Evolutionary conservation across 208 protist genomes (phyloP), one percentile per base, ranked within the genome.

Genomic region (Strigomonas culicis): DNA sequence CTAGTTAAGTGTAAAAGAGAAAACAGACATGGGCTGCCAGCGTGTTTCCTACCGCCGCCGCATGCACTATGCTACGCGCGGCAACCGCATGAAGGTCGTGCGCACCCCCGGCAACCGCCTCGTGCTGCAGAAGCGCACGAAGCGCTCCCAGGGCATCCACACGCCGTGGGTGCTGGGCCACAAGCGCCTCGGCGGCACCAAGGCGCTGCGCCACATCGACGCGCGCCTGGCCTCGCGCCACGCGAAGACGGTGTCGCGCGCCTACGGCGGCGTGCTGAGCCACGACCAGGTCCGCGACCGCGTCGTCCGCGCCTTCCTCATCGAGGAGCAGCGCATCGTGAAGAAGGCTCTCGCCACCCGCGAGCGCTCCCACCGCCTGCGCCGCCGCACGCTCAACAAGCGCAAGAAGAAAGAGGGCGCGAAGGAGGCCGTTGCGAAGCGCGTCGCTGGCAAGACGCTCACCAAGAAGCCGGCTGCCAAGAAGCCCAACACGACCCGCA

Each of bases 311-410:
- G 97, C 98, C 58, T 99, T 99, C 96, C 94, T 99, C 63, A 90
- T 99, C 53, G 98, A 99, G 93, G 98, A 99, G 88, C 97, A 99
- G 87, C 99, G 98, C 88, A 97, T 99, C 71, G 97, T 99, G 56
- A 99, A 99, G 97, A 70, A 86, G 50, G 86, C 82, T 39, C 79
- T 93, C 49, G 79, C 75, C 63, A 83, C 85, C 47, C 79, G 89
- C 74, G 74, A 73, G 55, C 88, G 88, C 79, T 64, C 72, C 77
- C 80, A 85, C 75, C 71, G 59, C 61, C 71, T 74, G 47, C 86
- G 77, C 74, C 85, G 85, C 74, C 86, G 86, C 68, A 74, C 74
- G 49, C 66, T 61, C 63, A 78, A 80, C 79, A 90, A 86, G 77
- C 71, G 74, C 68, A 88, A 90, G 83, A 72, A 73, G 65, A 82